These are phyloP conservation scores for Coniosporium apollinis DNA, from an alignment of 495 filamentous ascomycete species.

Conservation along the genomic window DNA sequence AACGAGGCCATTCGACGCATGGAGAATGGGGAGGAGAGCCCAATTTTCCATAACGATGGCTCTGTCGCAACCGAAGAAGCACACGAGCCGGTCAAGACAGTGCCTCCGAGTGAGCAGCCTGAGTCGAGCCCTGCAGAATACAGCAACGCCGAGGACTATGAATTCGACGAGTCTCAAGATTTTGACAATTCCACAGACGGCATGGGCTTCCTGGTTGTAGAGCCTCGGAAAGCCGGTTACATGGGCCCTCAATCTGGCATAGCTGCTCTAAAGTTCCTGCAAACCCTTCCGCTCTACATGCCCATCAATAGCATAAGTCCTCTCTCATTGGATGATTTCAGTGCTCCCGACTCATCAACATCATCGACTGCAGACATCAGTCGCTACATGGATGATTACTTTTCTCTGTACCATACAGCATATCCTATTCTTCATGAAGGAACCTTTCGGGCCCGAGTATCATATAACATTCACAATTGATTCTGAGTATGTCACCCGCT, in stretches of 20 bases:
- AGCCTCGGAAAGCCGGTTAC: constrained; percentile 18
- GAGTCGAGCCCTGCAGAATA: too few relatives aligned
- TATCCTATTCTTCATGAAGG: constrained; percentile 7
- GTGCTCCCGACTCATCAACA: not conserved
- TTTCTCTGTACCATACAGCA: constrained; percentile 5
- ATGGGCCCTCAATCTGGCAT: constrained; percentile 11
- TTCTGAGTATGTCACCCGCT: too few relatives aligned
- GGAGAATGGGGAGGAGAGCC: too few relatives aligned
- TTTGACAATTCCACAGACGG: too few relatives aligned
- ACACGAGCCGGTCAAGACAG: too few relatives aligned
- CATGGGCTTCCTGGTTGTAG: constrained; percentile 20
- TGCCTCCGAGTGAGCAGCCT: too few relatives aligned
- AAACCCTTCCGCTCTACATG: constrained; percentile 1
- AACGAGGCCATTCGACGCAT: too few relatives aligned
- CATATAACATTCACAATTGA: constrained; percentile 4
- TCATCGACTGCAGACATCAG: constrained; percentile 1
- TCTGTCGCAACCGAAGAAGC: too few relatives aligned
- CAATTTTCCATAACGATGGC: too few relatives aligned
- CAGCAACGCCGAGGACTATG: too few relatives aligned
- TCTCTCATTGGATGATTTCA: not conserved
- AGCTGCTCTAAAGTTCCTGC: constrained; percentile 4
- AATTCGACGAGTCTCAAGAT: too few relatives aligned
- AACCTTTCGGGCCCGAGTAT: constrained; percentile 8
- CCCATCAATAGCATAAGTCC: not conserved
- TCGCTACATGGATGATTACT: constrained; percentile 6